Evolutionary conservation across 176 grass and related monocot genomes (phyloP).

Genomic region (Aegilops longissima): DNA sequence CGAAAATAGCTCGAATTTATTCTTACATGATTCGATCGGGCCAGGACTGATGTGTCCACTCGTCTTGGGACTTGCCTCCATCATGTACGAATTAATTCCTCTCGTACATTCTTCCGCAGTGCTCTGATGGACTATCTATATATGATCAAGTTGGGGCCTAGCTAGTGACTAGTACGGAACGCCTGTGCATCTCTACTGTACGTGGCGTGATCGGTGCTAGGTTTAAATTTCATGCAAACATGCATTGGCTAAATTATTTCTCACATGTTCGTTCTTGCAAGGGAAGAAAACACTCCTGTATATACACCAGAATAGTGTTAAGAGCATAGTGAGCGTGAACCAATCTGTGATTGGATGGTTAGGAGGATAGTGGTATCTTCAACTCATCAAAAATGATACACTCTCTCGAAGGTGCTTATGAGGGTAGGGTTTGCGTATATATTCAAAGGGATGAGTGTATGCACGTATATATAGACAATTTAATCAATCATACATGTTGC

Average conservation of each 20-base stretch:
- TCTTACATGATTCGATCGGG: slow-evolving; percentile 21
- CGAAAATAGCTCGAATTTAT: background rate
- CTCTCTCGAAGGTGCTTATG: too few relatives aligned
- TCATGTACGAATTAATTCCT: slow-evolving; percentile 7
- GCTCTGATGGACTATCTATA: slow-evolving; percentile 16
- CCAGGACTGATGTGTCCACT: slow-evolving; percentile 12
- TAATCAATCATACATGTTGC: background rate
- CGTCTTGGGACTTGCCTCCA: slow-evolving; percentile 10
- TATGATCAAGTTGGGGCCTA: slow-evolving; percentile 1
- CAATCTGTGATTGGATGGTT: too few relatives aligned
- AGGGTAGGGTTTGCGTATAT: too few relatives aligned
- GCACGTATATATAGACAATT: background rate
- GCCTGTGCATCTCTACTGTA: background rate
- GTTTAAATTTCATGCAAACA: background rate
- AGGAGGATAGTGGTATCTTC: too few relatives aligned
- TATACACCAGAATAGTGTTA: background rate
- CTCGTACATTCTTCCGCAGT: slow-evolving; percentile 26
- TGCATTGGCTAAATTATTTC: background rate
- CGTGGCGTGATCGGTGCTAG: background rate
- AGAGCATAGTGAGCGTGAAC: background rate
- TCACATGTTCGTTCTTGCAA: background rate
- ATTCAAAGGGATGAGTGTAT: too few relatives aligned
- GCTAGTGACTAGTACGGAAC: background rate
- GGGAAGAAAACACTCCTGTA: background rate
- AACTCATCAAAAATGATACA: too few relatives aligned